phyloP scores from a whole-genome alignment of 108 stramenopile species.

The Discostella pseudostelligera region DNA sequence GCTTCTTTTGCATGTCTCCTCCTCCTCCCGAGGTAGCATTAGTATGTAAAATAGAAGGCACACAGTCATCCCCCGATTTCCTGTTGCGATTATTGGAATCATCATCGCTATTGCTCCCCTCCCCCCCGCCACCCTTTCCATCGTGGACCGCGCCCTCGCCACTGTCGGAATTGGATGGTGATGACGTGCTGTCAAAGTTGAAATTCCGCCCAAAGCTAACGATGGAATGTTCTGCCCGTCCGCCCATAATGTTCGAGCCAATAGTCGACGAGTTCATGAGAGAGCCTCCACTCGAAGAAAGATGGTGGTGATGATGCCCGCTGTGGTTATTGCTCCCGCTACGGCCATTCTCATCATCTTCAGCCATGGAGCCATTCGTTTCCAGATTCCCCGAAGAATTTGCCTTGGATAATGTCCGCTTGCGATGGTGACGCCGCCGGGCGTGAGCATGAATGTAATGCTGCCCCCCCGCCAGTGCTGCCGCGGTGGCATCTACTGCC shows the following conservation, averaged over 20 bases:
- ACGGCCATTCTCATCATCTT: background rate
- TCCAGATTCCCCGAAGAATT: constrained; percentile 1
- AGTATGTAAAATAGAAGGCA: background rate
- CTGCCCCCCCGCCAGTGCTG: background rate
- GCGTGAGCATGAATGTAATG: constrained; percentile 12
- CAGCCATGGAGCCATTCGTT: background rate
- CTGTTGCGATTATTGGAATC: constrained; percentile 1
- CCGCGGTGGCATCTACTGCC: background rate
- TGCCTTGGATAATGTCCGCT: constrained; percentile 25
- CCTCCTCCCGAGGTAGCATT: background rate
- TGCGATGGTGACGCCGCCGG: constrained; percentile 22
- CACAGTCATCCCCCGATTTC: background rate
- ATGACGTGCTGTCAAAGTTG: constrained; percentile 40
- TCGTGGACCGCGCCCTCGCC: constrained; percentile 27
- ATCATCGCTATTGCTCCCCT: constrained; percentile 7
- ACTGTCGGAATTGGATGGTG: constrained; percentile 27
- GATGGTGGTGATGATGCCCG: background rate
- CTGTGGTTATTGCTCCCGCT: background rate
- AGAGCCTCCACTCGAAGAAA: constrained; percentile 18
- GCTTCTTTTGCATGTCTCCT: constrained; percentile 1
- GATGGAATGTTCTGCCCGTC: constrained; percentile 23
- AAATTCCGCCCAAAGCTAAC: constrained; percentile 45
- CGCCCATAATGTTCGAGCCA: constrained; percentile 11
- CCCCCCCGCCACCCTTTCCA: constrained; percentile 4
- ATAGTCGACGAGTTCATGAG: constrained; percentile 20